phyloP scores from a whole-genome alignment of 2,329 filamentous ascomycete genomes.

The Paramyrothecium roridum region DNA sequence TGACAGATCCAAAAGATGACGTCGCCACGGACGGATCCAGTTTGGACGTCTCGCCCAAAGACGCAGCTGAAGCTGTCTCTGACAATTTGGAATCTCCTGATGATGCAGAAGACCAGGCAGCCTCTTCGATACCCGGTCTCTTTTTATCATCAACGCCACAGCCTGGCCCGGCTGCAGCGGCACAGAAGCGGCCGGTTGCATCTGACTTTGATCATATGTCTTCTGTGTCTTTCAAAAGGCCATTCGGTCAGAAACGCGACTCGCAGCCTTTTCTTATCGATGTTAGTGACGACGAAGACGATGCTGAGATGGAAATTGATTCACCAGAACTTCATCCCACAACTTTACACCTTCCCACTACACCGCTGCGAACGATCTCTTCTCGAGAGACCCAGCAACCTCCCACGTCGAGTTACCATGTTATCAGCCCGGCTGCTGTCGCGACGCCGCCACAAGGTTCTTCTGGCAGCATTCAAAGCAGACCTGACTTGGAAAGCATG shows the following conservation, averaged over 20 bases:
- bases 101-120: constrained; percentile 8
- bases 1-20: neutral
- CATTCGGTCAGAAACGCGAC: constrained; percentile 56
- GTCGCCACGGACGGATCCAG: neutral
- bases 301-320: constrained; percentile 66
- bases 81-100: neutral
- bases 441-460: constrained; percentile 35
- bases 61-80: neutral
- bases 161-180: constrained; percentile 10
- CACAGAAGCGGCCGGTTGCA: constrained; percentile 51
- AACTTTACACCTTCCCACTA: constrained; percentile 24
- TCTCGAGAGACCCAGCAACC: constrained; percentile 40
- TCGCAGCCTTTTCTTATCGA: constrained; percentile 74
- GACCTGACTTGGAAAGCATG: constrained; percentile 45
- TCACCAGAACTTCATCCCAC: constrained; percentile 43
- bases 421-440: constrained; percentile 34
- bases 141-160: constrained; percentile 27
- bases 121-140: constrained; percentile 31
- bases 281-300: constrained; percentile 71
- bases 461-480: constrained; percentile 27
- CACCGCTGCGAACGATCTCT: constrained; percentile 28
- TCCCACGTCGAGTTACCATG: constrained; percentile 36
- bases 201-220: constrained; percentile 65
- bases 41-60: neutral
- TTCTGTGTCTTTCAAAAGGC: constrained; percentile 48